Percentiles rank a stretch among this genome's conserved stretches.
phyloP scores from a whole-genome alignment of 768 basidiomycete species.

The Rhizopogon roseolus region DNA sequence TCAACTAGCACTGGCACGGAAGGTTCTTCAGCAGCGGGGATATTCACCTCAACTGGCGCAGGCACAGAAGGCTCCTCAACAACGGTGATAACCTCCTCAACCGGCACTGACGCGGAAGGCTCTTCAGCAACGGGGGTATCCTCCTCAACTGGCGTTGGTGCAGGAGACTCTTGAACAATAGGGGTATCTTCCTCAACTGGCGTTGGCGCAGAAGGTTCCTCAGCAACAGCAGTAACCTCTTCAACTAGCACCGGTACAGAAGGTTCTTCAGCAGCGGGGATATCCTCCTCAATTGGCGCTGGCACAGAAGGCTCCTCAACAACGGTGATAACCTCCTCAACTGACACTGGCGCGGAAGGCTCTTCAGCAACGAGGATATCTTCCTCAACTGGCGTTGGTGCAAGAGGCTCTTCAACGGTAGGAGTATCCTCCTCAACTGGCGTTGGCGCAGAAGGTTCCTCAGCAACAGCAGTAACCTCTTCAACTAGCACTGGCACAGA shows the following conservation, averaged over 20 bases:
- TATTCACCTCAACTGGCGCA: neutral
- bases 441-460: no score
- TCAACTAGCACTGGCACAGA: no score
- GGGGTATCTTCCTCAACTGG: conserved; percentile 3
- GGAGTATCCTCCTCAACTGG: neutral
- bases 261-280: neutral
- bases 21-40: neutral
- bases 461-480: no score
- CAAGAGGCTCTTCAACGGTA: neutral
- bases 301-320: neutral
- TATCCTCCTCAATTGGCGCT: neutral
- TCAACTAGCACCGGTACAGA: neutral
- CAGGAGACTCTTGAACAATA: neutral
- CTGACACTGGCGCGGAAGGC: no score
- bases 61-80: neutral
- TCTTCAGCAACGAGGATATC: neutral
- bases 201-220: neutral
- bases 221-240: neutral
- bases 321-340: no score
- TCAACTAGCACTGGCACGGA: neutral
- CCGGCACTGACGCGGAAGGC: no score
- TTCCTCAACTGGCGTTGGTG: neutral
- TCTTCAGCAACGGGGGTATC: neutral
- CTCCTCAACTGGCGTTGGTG: neutral
- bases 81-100: no score